Conservation (phyloP, 2,329 filamentous ascomycete species). For the Fusarium albosuccineum region DNA sequence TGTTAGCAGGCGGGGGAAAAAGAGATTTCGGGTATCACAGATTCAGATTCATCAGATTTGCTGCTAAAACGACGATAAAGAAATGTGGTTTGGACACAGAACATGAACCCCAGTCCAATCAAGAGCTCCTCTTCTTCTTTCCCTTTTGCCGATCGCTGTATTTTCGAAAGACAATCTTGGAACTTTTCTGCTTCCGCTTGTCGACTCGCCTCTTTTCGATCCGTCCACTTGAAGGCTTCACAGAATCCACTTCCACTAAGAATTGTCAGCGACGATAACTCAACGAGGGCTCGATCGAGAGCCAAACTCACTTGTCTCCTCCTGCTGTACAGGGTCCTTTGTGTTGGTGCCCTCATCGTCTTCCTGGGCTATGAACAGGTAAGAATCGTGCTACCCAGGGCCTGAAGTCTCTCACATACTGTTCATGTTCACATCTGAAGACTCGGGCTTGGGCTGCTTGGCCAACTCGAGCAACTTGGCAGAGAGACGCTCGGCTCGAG, state of each 20-base stretch:
- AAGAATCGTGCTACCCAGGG: conserved; percentile 2
- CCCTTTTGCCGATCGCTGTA: conserved; percentile 65
- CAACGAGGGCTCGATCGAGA: conserved; percentile 11
- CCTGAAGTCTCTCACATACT: conserved; percentile 43
- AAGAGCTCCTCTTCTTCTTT: conserved; percentile 55
- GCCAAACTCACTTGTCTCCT: conserved; percentile 42
- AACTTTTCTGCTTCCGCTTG: conserved; percentile 69
- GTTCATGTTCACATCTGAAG: conserved; percentile 64
- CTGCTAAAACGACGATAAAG: conserved; percentile 40
- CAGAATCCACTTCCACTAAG: conserved; percentile 69
- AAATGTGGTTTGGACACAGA: conserved; percentile 6
- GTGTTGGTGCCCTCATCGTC: conserved; percentile 46
- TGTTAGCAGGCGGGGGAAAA: conserved; percentile 17
- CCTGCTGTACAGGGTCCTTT: conserved; percentile 48
- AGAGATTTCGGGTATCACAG: conserved; percentile 44
- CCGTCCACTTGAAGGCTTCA: conserved; percentile 55
- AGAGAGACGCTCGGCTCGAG: conserved; percentile 84
- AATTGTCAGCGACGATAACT: conserved; percentile 24
- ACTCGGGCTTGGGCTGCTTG: conserved; percentile 77
- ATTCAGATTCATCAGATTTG: conserved; percentile 46
- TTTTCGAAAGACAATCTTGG: conserved; percentile 71
- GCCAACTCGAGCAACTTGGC: conserved; percentile 87
- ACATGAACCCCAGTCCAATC: conserved; percentile 4
- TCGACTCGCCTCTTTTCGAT: conserved; percentile 65
- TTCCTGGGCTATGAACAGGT: conserved; percentile 43